Base-by-base conservation (phyloP, 495 filamentous ascomycete species). In the Aspergillus campestris region DNA sequence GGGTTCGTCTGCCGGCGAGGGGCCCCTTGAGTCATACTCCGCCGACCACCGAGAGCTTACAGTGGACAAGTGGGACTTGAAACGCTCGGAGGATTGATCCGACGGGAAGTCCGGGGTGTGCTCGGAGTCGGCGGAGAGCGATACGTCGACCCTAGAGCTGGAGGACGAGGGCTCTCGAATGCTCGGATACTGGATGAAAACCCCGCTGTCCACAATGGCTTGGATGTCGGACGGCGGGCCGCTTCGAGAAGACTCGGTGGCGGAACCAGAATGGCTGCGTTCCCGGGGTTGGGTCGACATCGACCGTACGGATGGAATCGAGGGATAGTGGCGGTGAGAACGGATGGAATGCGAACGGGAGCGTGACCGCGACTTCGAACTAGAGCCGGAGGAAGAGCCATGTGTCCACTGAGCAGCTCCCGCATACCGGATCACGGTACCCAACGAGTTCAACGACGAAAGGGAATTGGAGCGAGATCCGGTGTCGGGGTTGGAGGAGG, bases 61-160 rank as follows among this genome's bases (percentile, higher is more conserved):
- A 12, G 83, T 82, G 13, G 85, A 87, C 9, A 89, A 71, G 58
- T 85, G 81, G 53, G 83, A 81, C 59, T 83, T 86, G 78, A 83
- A 85, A 66, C 78, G 77, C 42, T 66, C 65, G 7, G 64, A 65
- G 12, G 61, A 58, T 14, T 59, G 59, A 34, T 72, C 71, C 1
- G 58, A 53, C 27, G 59, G 61, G 35, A 54, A 60, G 32, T 60
- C 65, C 12, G 50, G 65, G 8, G 42, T 14, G 35, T 38, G 49
- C 27, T 37, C 32, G 11, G 38, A 39, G 34, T 50, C 61, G 13
- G 56, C 53, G 5, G 53, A 52, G 8, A 58, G 47, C 3, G 71
- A 70, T 8, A 59, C 55, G 14, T 74, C 70, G 8, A 66, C 67
- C 45, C 69, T 66, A 11, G 72, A 75, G 31, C 71, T 69, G 33